Evolutionary conservation across 202 grass and related monocot genomes (phyloP).

Genomic region (Elaeis oleifera): DNA sequence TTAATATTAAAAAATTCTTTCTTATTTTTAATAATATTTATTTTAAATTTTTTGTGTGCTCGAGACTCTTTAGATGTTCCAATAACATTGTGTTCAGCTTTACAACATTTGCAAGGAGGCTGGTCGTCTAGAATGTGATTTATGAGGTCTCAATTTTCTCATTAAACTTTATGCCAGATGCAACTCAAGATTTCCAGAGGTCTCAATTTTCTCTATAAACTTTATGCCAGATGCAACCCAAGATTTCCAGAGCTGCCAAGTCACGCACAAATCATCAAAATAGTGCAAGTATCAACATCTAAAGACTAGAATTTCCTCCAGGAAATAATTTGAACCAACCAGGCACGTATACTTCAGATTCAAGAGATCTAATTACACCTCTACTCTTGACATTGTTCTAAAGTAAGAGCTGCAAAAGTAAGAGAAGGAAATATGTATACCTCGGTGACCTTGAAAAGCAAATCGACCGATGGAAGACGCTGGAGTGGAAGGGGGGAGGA

Average conservation of each 20-base stretch:
- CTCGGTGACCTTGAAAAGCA: too few species aligned
- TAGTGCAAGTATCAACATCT: background rate
- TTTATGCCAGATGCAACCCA: conserved; percentile 73
- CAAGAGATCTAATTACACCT: conserved; percentile 76
- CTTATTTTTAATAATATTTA: too few species aligned
- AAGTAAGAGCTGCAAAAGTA: conserved; percentile 61
- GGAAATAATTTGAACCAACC: conserved; percentile 32
- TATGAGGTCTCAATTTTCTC: conserved; percentile 22
- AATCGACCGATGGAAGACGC: too few species aligned
- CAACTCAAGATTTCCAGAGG: too few species aligned
- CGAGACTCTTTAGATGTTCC: too few species aligned
- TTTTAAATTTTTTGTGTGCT: too few species aligned
- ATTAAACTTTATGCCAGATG: too few species aligned
- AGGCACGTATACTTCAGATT: conserved; percentile 74
- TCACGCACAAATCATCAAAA: conserved; percentile 5
- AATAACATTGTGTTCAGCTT: too few species aligned
- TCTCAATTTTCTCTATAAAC: conserved; percentile 42
- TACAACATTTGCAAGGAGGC: too few species aligned
- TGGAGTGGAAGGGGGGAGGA: too few species aligned
- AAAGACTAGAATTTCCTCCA: background rate
- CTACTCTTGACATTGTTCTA: conserved; percentile 60
- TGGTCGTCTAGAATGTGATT: too few species aligned
- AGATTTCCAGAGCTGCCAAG: conserved; percentile 74
- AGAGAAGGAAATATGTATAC: conserved; percentile 4
- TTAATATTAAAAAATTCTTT: too few species aligned